Evolutionary conservation across 352 stramenopile species (phyloP), one percentile per base, ranked within the genome.

Genomic region (Thalassiosira allenii): DNA sequence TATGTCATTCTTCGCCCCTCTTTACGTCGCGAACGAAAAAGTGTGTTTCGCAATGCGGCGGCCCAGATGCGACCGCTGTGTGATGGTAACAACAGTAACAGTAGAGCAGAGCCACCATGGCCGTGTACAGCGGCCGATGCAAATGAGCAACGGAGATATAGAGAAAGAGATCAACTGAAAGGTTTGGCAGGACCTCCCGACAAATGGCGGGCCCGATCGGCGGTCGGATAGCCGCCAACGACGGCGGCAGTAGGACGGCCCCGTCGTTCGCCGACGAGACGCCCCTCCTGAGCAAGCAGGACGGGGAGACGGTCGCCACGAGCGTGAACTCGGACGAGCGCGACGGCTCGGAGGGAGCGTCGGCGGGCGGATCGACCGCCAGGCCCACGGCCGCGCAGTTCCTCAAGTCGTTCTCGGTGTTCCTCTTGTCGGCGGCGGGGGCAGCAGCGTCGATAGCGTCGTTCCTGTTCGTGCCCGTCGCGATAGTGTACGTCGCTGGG

Each of bases 401-500:
- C 23, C 22, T 74, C 23, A 70, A 72, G 29, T 47, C 40, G 0
- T n/a, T 44, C 2, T 8, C 49, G 32, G 59, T 68, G 27, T 53
- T 65, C 0, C 6, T 66, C 43, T 34, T 62, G 29, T 43, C 68
- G 41, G 56, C 20, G 14, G 75, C 59, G 37, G 66, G 66, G 53
- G 66, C 54, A 4, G 66, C 52, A 47, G 64, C 47, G 52, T 73
- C 75, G 20, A 65, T 83, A 44, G 25, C 53, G 14, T 65, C 47
- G n/a, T 65, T 83, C 37, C 44, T 78, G 41, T 12, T 75, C 32
- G 40, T 27, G 23, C 66, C 54, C 32, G 58, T 33, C 14, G 44
- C 73, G 33, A 54, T 78, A 51, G 67, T 74, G 5, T 78, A 75
- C 34, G 43, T 79, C 33, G 23, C 61, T 9, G 66, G 59, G 37